Conservation (phyloP, 345 rosid genomes). For the Mangifera indica region DNA sequence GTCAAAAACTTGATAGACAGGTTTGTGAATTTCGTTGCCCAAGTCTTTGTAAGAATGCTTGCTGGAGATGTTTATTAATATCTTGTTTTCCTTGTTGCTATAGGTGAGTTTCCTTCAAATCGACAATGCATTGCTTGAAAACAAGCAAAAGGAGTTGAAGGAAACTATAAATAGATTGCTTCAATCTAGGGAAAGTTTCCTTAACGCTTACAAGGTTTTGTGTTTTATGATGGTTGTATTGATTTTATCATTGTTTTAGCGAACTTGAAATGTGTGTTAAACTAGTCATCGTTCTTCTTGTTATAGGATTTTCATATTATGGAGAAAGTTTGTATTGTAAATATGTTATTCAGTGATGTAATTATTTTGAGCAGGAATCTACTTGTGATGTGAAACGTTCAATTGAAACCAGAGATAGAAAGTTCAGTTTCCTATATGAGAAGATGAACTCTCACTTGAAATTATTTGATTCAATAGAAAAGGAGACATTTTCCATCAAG, state of each 20-base stretch:
- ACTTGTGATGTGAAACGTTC: constrained; percentile 65
- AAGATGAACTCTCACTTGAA: constrained; percentile 63
- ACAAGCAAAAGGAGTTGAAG: constrained; percentile 59
- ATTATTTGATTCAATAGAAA: constrained; percentile 76
- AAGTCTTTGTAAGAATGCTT: constrained; percentile 30
- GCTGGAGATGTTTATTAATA: neutral
- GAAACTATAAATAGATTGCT: constrained; percentile 55
- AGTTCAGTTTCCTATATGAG: constrained; percentile 42
- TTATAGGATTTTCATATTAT: too few species aligned
- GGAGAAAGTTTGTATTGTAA: too few species aligned
- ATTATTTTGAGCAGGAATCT: constrained; percentile 54
- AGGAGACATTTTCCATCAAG: constrained; percentile 61
- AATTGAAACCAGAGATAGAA: constrained; percentile 56
- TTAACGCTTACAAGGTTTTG: constrained; percentile 64
- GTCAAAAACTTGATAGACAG: constrained; percentile 64
- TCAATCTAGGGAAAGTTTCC: constrained; percentile 61
- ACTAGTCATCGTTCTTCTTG: neutral
- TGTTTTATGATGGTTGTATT: neutral
- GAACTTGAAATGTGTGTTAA: neutral
- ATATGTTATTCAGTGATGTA: too few species aligned
- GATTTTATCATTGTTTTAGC: neutral
- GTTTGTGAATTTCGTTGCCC: constrained; percentile 27
- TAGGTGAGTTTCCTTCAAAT: constrained; percentile 66
- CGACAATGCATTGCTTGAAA: constrained; percentile 63
- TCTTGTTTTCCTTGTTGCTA: constrained; percentile 15